phyloP scores from a whole-genome alignment of 2,329 filamentous ascomycete genomes.

The Botrytis hyacinthi region DNA sequence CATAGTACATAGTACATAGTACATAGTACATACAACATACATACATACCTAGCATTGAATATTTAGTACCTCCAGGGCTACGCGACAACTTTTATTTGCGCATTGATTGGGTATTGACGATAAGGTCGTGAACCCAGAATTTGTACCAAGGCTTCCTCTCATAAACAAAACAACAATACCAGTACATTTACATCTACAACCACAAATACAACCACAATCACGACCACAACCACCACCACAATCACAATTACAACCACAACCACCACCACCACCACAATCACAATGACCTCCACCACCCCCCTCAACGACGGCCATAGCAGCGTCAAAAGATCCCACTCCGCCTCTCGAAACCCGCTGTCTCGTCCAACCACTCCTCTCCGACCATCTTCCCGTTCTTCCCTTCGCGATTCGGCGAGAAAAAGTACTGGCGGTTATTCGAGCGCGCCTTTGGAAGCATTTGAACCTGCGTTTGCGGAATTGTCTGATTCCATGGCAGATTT shows the following conservation, averaged over 20 bases:
- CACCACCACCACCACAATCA: neutral
- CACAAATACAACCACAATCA: neutral
- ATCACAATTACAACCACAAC: neutral
- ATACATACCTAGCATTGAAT: neutral
- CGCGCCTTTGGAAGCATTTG: constrained; percentile 76
- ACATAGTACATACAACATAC: too few relatives aligned
- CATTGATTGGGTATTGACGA: neutral
- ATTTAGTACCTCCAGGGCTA: neutral
- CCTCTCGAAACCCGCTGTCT: constrained; percentile 38
- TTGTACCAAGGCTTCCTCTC: too few relatives aligned
- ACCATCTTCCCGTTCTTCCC: constrained; percentile 82
- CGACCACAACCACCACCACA: neutral
- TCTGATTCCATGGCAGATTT: constrained; percentile 92
- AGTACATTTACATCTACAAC: neutral
- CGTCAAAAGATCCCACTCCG: constrained; percentile 34
- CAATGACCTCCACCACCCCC: constrained; percentile 35
- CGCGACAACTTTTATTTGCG: neutral
- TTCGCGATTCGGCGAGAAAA: constrained; percentile 66
- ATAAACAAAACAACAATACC: too few relatives aligned
- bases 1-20: too few relatives aligned
- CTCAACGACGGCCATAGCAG: constrained; percentile 33
- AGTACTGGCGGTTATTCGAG: constrained; percentile 52
- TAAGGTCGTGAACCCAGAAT: neutral
- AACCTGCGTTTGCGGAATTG: constrained; percentile 89
- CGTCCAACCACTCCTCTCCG: constrained; percentile 87